Percentiles rank a stretch among this genome's conserved stretches.
These are phyloP conservation scores for Cucurbita moschata DNA, from an alignment of 306 rosid genomes.

Conservation along the genomic window DNA sequence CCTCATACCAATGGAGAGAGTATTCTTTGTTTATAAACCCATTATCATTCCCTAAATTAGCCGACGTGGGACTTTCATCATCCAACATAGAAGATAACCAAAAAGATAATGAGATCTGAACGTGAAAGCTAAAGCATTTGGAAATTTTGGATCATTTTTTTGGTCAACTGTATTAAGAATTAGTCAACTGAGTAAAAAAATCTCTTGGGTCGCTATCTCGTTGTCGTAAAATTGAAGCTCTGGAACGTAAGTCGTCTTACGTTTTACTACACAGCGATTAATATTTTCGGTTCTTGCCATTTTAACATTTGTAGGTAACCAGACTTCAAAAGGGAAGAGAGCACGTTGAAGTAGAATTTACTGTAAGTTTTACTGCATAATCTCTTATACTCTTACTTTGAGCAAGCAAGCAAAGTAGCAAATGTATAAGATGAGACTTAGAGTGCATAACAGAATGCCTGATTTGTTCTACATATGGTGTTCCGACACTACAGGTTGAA, in stretches of 20 bases:
- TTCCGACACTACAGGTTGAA: not conserved
- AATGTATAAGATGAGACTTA: not conserved
- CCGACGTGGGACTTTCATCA: too few species aligned
- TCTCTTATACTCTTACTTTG: not conserved
- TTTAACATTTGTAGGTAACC: conserved; percentile 39
- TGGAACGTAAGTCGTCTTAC: not conserved
- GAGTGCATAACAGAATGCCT: not conserved
- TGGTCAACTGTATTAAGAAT: not conserved
- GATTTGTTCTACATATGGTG: not conserved
- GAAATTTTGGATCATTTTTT: not conserved
- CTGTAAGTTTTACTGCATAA: conserved; percentile 36
- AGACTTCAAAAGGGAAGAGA: conserved; percentile 77
- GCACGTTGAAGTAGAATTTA: conserved; percentile 86
- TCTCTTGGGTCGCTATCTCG: not conserved
- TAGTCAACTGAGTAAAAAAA: not conserved
- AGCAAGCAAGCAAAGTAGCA: not conserved
- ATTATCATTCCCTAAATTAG: too few species aligned
- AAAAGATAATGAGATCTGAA: not conserved
- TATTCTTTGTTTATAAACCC: too few species aligned
- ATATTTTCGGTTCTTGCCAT: not conserved
- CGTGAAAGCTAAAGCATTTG: not conserved
- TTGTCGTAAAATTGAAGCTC: not conserved
- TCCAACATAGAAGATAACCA: too few species aligned
- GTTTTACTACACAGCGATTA: not conserved
- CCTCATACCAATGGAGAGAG: too few species aligned